A percentile compares a stretch with the other conserved stretches of the same genome.
These are phyloP conservation scores for Boletus rubroflammeus DNA, from an alignment of 768 basidiomycete species.

Conservation along the genomic window DNA sequence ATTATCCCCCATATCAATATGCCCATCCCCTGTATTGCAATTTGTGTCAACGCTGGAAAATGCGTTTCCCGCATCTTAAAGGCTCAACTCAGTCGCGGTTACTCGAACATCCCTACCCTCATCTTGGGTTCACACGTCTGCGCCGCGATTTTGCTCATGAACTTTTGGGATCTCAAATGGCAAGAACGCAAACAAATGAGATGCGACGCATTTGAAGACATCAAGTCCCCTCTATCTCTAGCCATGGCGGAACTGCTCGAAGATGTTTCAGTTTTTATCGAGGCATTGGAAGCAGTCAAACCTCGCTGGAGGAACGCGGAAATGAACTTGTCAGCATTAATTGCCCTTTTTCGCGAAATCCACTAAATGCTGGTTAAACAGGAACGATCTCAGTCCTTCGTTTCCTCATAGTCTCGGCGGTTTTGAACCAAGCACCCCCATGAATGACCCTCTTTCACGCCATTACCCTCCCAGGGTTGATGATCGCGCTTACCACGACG, in stretches of 20 bases:
- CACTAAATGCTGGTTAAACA: constrained; percentile 32
- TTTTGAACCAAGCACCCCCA: constrained; percentile 16
- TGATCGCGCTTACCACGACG: constrained; percentile 5
- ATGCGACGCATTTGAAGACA: constrained; percentile 21
- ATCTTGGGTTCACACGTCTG: constrained; percentile 47
- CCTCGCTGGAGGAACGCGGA: constrained; percentile 33
- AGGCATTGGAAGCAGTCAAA: constrained; percentile 26
- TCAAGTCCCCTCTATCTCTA: constrained; percentile 28
- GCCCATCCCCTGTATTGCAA: constrained; percentile 50
- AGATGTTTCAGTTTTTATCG: constrained; percentile 26
- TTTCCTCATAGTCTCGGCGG: constrained; percentile 26
- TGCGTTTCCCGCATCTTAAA: constrained; percentile 60
- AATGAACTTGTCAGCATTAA: constrained; percentile 34
- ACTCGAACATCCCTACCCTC: constrained; percentile 41
- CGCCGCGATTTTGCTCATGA: constrained; percentile 50
- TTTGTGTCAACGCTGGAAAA: constrained; percentile 59
- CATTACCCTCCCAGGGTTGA: constrained; percentile 8
- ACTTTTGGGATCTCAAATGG: constrained; percentile 55
- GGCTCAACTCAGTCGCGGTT: constrained; percentile 42
- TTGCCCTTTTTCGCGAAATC: constrained; percentile 12
- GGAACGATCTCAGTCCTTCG: constrained; percentile 27
- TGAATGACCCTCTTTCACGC: constrained; percentile 6
- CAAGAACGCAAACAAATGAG: constrained; percentile 38
- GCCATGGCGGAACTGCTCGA: constrained; percentile 33
- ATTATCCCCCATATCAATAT: constrained; percentile 27